Evolutionary conservation across 1,284 basidiomycete genomes (phyloP), one percentile per base, ranked within the genome.

Genomic region (Grifola frondosa): DNA sequence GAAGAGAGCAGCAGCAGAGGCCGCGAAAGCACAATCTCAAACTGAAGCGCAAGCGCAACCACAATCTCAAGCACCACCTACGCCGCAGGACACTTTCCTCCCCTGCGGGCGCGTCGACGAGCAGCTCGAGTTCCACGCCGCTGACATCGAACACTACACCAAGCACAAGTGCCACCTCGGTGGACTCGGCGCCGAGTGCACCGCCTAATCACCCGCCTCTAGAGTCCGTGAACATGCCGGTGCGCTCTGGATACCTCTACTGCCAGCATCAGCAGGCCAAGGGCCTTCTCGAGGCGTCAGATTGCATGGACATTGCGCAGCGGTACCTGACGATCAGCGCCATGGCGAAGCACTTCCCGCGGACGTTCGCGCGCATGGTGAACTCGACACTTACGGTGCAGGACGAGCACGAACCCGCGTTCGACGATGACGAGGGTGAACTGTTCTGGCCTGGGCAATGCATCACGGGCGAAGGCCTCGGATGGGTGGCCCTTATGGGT

Each of bases 391-490:
- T 87, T 30, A 67, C 70, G 1, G 68, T 74, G 0, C 69, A 70
- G 11, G 86, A 89, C 52, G 86, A 89, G 60, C 74, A 81, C 44
- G 84, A 88, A 52, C 82, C 84, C 7, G 86, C 88, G 50, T 78
- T 88, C 44, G 86, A 88, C 58, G 86, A 89, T 53, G 81, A 84
- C 50, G 86, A 88, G 59, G 84, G 86, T 48, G 87, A 88, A 56
- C 69, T 89, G 13, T 85, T 79, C 59, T 89, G 86, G 87, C 87
- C 86, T 1, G 77, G 78, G 26, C 80, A 86, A 53, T 70, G 75
- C 31, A 67, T 79, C 37, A 82, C 76, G 22, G 84, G 84, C 37
- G 81, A 86, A 60, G 85, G 86, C 37, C 69, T 89, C 22, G 86
- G 81, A 13, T 89, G 86, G 86, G 78, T 88, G 12, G 88, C 84